Conservation (phyloP, 441 rosid species). For the Gossypium lobatum region DNA sequence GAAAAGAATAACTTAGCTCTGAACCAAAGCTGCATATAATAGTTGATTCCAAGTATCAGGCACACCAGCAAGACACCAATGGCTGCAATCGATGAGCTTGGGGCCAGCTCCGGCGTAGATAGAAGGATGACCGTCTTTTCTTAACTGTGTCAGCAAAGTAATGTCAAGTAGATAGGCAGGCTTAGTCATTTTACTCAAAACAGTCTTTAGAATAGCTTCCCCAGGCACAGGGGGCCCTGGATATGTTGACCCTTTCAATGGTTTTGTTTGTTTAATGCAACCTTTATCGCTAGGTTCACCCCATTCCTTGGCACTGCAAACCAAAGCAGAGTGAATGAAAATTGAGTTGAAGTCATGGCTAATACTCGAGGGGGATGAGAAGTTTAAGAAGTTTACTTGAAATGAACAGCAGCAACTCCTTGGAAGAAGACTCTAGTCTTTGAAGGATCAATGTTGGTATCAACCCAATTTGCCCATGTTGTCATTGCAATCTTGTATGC, state of each 20-base stretch:
- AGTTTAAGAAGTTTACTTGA: constrained; percentile 19
- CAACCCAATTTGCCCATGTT: constrained; percentile 57
- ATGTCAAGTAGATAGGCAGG: constrained; percentile 43
- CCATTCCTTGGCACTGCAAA: constrained; percentile 40
- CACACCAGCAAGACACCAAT: constrained; percentile 65
- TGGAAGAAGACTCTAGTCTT: constrained; percentile 43
- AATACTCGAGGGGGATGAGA: neutral
- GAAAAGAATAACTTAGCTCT: neutral
- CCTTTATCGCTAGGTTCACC: constrained; percentile 19
- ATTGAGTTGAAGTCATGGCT: neutral
- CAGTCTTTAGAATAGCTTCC: constrained; percentile 29
- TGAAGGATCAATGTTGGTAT: constrained; percentile 36
- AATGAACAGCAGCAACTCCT: constrained; percentile 43
- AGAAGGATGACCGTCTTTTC: constrained; percentile 64
- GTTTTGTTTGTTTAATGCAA: constrained; percentile 46
- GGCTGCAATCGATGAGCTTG: constrained; percentile 41
- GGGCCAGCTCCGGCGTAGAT: constrained; percentile 31
- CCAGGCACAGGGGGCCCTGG: constrained; percentile 26
- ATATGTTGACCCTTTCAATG: constrained; percentile 30
- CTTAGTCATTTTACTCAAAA: constrained; percentile 34
- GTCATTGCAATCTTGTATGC: constrained; percentile 44
- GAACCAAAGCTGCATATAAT: constrained; percentile 31
- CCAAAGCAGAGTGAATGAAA: neutral
- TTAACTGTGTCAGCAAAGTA: constrained; percentile 40
- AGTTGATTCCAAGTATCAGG: constrained; percentile 64